Base-by-base conservation (phyloP, 176 grass and related monocot species). In the Phoenix roebelenii region DNA sequence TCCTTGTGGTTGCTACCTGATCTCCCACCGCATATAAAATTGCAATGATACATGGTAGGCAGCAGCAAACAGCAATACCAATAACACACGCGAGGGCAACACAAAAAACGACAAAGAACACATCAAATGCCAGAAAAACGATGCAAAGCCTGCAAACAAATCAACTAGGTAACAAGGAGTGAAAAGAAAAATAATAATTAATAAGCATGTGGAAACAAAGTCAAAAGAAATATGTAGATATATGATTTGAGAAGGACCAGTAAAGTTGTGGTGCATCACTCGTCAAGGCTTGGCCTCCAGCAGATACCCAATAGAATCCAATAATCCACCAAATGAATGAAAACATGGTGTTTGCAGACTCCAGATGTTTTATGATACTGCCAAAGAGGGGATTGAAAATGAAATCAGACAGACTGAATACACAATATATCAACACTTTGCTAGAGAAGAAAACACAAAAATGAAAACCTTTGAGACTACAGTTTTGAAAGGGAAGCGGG, bases 61-160 rank as follows among this genome's bases (percentile, higher is more conserved):
- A 86, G 30, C 78, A 82, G 55, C 69, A 86, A 54, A 77, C 51
- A 64, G 78, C 60, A 74, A 77, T 54, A 58, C 78, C 78, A 57
- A 71, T 56, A 16, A 86, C 30, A 26, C 70, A 78, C 19, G 70
- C 74, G 23, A 86, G 74, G 52, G 66, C 69, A 52, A 71, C 64
- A 60, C 78, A 82, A 23, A 86, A 82, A 25, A 82, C 70, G 25
- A 75, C 74, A 74, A 78, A 71, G 59, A 82, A 78, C 60, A 82
- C 69, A 52, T 82, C 74, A 24, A 86, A 81, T 55, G 78, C 70
- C 58, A 82, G 74, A 54, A 86, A 82, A 35, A 78, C 65, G 65
- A 78, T 77, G 59, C 83, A 78, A 49, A 82, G 65, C 83, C 70
- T 86, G 58, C 32, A 24, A 65, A 62, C 22, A 51, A 23, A 50